These are phyloP conservation scores for Phyllostachys edulis DNA, from an alignment of 176 grass and related monocot species.

Conservation along the genomic window DNA sequence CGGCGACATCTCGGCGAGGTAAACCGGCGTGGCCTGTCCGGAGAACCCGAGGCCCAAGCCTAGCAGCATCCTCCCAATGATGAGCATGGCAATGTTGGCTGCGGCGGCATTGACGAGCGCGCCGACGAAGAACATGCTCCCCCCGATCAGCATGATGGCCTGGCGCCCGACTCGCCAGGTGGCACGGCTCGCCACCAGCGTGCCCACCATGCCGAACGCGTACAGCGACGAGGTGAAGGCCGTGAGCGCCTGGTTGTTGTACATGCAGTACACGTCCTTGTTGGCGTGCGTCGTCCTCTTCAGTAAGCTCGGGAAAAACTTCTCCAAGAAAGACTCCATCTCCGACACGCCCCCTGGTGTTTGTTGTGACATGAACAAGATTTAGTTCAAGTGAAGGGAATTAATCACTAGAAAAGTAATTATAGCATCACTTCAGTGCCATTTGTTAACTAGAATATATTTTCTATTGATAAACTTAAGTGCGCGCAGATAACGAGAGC, in stretches of 20 bases:
- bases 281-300: slow-evolving; percentile 30
- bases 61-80: slow-evolving; percentile 59
- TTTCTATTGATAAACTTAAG: background rate
- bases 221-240: slow-evolving; percentile 76
- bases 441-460: background rate
- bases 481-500: background rate
- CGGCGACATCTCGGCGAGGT: slow-evolving; percentile 69
- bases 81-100: slow-evolving; percentile 70
- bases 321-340: slow-evolving; percentile 68
- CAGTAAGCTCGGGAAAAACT: slow-evolving; percentile 62
- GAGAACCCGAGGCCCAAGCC: slow-evolving; percentile 75
- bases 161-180: slow-evolving; percentile 53
- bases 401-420: background rate
- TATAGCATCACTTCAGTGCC: background rate
- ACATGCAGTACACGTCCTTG: slow-evolving; percentile 68
- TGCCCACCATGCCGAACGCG: slow-evolving; percentile 50
- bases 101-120: slow-evolving; percentile 57
- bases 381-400: background rate
- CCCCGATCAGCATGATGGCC: slow-evolving; percentile 43
- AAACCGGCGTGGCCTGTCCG: slow-evolving; percentile 57
- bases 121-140: slow-evolving; percentile 59
- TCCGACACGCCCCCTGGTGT: slow-evolving; percentile 62
- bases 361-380: background rate
- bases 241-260: slow-evolving; percentile 64
- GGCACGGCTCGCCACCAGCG: slow-evolving; percentile 53